Evolutionary conservation across 768 basidiomycete species (phyloP).

Genomic region (Amyloporia xantha): DNA sequence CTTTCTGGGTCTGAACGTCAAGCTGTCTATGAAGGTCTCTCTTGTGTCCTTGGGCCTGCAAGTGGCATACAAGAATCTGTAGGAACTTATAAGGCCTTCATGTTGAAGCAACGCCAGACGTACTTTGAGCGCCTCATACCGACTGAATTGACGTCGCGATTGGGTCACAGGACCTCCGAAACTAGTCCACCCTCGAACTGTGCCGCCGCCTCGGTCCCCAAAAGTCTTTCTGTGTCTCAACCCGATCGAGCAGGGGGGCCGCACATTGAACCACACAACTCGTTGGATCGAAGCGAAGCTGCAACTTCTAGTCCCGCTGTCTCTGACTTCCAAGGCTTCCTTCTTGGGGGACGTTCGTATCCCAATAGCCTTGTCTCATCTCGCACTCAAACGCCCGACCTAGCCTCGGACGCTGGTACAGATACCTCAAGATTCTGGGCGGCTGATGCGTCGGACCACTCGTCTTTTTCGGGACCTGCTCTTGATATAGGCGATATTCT

Average conservation of each 20-base stretch:
- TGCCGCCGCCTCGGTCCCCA: no score
- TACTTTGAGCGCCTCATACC: slow-evolving; percentile 39
- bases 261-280: not conserved
- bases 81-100: slow-evolving; percentile 45
- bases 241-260: no score
- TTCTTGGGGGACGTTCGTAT: slow-evolving; percentile 6
- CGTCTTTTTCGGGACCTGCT: not conserved
- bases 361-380: slow-evolving; percentile 6
- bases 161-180: not conserved
- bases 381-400: slow-evolving; percentile 9
- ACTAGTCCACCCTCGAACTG: not conserved
- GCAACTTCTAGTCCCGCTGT: not conserved
- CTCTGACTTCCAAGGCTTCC: not conserved
- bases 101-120: slow-evolving; percentile 39
- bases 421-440: slow-evolving; percentile 2
- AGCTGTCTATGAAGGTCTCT: slow-evolving; percentile 45
- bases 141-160: not conserved
- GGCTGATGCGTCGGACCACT: not conserved
- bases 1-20: slow-evolving; percentile 41
- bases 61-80: slow-evolving; percentile 42
- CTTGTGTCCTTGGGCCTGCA: slow-evolving; percentile 40
- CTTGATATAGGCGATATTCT: slow-evolving; percentile 19
- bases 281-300: not conserved
- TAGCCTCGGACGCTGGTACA: slow-evolving; percentile 9
- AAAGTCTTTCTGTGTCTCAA: not conserved